Evolutionary conservation across 2,329 filamentous ascomycete genomes (phyloP).

Genomic region (Penicillium freii): DNA sequence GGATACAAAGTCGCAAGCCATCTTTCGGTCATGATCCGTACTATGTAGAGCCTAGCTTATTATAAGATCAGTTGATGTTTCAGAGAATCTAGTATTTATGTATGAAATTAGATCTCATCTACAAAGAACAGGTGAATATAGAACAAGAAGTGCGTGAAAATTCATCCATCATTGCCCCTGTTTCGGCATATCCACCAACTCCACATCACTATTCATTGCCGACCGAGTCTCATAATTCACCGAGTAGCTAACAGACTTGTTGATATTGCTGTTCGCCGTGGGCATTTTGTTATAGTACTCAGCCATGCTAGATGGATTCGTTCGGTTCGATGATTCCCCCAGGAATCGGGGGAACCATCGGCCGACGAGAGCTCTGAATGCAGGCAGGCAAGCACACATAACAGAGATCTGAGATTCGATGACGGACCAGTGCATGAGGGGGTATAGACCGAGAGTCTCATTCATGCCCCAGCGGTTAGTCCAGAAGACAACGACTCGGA

Average conservation of each 20-base stretch:
- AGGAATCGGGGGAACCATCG: slow-evolving; percentile 20
- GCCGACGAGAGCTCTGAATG: slow-evolving; percentile 24
- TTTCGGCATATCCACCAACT: slow-evolving; percentile 18
- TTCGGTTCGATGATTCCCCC: background rate
- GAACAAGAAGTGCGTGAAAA: background rate
- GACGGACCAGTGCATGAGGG: slow-evolving; percentile 30
- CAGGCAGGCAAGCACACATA: slow-evolving; percentile 28
- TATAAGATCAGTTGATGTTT: background rate
- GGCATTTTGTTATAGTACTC: slow-evolving; percentile 4
- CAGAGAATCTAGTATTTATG: background rate
- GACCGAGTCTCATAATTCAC: slow-evolving; percentile 22
- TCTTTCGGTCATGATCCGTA: background rate
- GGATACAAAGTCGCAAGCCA: background rate
- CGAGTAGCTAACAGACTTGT: slow-evolving; percentile 26
- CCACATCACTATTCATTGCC: slow-evolving; percentile 16
- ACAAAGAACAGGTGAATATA: background rate
- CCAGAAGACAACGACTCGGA: slow-evolving; percentile 29
- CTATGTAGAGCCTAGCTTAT: background rate
- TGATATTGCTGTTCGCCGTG: slow-evolving; percentile 18
- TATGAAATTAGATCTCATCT: background rate
- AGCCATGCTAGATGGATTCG: slow-evolving; percentile 9
- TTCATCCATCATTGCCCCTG: background rate
- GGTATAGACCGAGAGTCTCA: slow-evolving; percentile 22
- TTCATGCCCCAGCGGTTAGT: slow-evolving; percentile 24
- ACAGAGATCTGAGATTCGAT: slow-evolving; percentile 30